Conservation (phyloP, 2,329 filamentous ascomycete species). For the Pezizomycotina sp. region DNA sequence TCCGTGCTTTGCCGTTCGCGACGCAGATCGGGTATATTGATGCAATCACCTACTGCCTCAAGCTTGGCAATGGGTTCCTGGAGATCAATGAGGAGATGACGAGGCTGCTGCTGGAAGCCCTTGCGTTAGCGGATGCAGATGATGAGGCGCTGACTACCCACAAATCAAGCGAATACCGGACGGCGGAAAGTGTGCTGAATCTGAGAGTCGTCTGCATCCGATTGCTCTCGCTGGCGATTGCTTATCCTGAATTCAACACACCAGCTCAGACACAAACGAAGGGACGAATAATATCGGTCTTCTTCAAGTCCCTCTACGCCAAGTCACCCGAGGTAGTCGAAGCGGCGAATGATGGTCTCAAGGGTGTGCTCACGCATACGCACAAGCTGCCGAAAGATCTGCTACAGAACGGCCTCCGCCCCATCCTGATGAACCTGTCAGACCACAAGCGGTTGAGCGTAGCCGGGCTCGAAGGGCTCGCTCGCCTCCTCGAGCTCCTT, state of each 20-base stretch:
- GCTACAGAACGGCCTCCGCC: conserved; percentile 79
- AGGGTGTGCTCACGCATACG: conserved; percentile 70
- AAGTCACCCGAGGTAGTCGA: conserved; percentile 84
- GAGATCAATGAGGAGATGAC: conserved; percentile 85
- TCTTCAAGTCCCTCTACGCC: conserved; percentile 94
- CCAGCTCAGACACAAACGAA: conserved; percentile 36
- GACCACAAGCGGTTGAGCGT: conserved; percentile 81
- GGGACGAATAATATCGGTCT: conserved; percentile 70
- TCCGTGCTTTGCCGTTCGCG: conserved; percentile 79
- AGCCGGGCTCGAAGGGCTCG: conserved; percentile 77
- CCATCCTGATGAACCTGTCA: conserved; percentile 90
- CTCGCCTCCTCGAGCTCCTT: conserved; percentile 70
- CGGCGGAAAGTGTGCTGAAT: conserved; percentile 85
- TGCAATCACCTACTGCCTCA: conserved; percentile 87
- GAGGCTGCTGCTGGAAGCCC: conserved; percentile 75
- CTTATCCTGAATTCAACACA: conserved; percentile 69
- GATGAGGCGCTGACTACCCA: conserved; percentile 70
- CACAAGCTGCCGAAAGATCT: conserved; percentile 90
- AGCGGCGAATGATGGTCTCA: conserved; percentile 78
- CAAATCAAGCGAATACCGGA: conserved; percentile 88
- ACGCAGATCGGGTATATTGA: conserved; percentile 98
- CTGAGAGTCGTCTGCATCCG: conserved; percentile 85
- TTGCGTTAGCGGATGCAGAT: conserved; percentile 84
- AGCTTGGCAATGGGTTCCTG: conserved; percentile 73
- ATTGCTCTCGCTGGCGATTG: conserved; percentile 81